Percentiles rank a stretch among this genome's conserved stretches.
phyloP scores from a whole-genome alignment of 2,329 filamentous ascomycete genomes.

The Fusarium citri region DNA sequence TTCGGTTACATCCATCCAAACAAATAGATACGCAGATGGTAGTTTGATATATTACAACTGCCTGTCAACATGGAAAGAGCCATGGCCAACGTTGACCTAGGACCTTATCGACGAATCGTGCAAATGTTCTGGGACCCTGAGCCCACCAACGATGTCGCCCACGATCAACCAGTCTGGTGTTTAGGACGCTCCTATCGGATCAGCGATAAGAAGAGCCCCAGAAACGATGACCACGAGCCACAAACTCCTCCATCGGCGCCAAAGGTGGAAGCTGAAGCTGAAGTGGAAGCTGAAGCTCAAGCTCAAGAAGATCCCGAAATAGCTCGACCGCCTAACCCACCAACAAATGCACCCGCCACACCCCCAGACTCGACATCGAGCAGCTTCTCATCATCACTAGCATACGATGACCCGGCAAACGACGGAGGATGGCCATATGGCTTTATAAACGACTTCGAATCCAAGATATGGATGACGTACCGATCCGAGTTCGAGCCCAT shows the following conservation, averaged over 20 bases:
- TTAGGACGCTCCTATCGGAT: constrained; percentile 69
- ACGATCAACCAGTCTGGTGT: constrained; percentile 84
- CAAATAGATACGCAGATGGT: constrained; percentile 19
- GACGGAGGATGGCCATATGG: constrained; percentile 80
- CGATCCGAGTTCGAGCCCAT: constrained; percentile 88
- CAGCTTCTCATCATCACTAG: constrained; percentile 64
- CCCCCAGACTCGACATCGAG: constrained; percentile 62
- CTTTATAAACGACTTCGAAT: constrained; percentile 94
- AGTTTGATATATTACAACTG: constrained; percentile 10
- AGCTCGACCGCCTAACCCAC: constrained; percentile 34
- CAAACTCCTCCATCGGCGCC: constrained; percentile 41
- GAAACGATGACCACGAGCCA: constrained; percentile 25
- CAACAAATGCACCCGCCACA: constrained; percentile 55
- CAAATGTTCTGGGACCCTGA: constrained; percentile 94
- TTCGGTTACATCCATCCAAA: not conserved
- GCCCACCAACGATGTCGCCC: constrained; percentile 79
- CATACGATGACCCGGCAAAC: constrained; percentile 58
- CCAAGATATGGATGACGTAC: constrained; percentile 96
- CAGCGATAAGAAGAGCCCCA: constrained; percentile 31
- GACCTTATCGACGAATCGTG: constrained; percentile 82
- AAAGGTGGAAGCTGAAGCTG: constrained; percentile 21
- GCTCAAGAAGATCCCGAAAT: constrained; percentile 30
- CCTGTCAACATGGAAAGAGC: constrained; percentile 50
- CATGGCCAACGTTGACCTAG: constrained; percentile 74
- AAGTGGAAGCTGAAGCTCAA: constrained; percentile 11